Evolutionary conservation across 768 basidiomycete species (phyloP).

Genomic region (Gautieria morchelliformis): DNA sequence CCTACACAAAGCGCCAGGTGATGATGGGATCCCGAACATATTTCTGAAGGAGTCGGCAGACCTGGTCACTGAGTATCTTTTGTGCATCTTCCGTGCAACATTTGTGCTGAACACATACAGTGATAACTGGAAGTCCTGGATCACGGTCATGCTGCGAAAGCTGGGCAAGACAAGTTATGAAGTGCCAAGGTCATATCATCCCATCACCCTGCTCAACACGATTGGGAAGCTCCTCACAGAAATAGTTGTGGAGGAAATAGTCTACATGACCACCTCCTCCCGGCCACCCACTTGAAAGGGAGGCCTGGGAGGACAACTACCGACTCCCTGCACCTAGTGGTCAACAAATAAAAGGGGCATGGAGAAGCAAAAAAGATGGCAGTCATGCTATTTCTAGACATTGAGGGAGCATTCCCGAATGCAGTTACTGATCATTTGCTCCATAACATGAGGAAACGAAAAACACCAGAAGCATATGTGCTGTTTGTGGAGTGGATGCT

Average conservation of each 20-base stretch:
- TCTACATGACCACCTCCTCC: conserved; percentile 18
- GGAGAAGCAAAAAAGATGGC: conserved; percentile 16
- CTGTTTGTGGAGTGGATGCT: conserved; percentile 14
- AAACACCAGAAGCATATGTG: conserved; percentile 17
- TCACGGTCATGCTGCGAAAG: conserved; percentile 26
- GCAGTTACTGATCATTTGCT: conserved; percentile 10
- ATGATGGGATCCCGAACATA: background rate
- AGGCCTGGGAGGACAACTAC: too few relatives aligned
- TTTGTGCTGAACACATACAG: conserved; percentile 21
- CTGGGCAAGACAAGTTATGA: too few relatives aligned
- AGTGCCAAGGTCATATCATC: too few relatives aligned
- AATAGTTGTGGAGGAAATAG: conserved; percentile 17
- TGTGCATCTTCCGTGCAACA: conserved; percentile 19
- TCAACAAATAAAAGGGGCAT: conserved; percentile 28
- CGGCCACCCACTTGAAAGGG: conserved; percentile 19
- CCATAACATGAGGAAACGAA: too few relatives aligned
- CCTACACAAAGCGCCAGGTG: background rate
- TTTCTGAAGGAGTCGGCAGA: too few relatives aligned
- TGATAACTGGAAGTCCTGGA: conserved; percentile 19
- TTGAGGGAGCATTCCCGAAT: too few relatives aligned
- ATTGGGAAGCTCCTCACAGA: conserved; percentile 20
- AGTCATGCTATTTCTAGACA: conserved; percentile 21
- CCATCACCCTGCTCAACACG: conserved; percentile 24
- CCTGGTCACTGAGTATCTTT: too few relatives aligned
- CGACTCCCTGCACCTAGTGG: too few relatives aligned